Evolutionary conservation across 2,329 filamentous ascomycete genomes (phyloP).

Genomic region (Pestalotiopsis sp.): DNA sequence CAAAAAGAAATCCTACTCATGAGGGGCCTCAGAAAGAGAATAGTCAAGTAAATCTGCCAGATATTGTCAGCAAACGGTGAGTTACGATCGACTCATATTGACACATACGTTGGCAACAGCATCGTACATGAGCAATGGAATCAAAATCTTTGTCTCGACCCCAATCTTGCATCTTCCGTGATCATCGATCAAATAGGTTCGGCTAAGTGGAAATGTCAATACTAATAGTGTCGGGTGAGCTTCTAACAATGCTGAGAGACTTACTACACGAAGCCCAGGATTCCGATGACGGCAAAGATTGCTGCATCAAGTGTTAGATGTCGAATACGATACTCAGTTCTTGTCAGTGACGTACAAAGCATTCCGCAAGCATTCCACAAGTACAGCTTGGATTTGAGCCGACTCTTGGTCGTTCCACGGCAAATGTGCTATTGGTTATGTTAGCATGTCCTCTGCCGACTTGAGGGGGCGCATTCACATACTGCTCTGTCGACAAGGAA

Average conservation of each 20-base stretch:
- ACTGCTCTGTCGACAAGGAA: slow-evolving; percentile 1
- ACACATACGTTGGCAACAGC: background rate
- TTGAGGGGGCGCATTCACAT: background rate
- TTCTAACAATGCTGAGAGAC: background rate
- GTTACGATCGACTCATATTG: no score
- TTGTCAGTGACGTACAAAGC: background rate
- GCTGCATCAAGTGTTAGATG: background rate
- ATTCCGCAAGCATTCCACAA: background rate
- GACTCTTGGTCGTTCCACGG: background rate
- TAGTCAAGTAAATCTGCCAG: background rate
- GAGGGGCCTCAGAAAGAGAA: background rate
- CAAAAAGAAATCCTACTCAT: background rate
- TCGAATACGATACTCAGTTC: background rate
- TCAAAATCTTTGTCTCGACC: background rate
- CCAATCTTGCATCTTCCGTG: background rate
- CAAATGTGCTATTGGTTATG: background rate
- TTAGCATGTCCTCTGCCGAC: background rate
- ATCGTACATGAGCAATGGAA: background rate
- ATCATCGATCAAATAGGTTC: background rate
- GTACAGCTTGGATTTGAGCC: slow-evolving; percentile 1
- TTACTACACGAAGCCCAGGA: background rate
- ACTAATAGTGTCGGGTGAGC: no score
- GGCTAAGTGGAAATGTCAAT: background rate
- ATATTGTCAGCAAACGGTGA: background rate
- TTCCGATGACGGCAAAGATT: background rate